Base-by-base conservation (phyloP, 192 early-diverging fungal species). In the Pilaira anomala region DNA sequence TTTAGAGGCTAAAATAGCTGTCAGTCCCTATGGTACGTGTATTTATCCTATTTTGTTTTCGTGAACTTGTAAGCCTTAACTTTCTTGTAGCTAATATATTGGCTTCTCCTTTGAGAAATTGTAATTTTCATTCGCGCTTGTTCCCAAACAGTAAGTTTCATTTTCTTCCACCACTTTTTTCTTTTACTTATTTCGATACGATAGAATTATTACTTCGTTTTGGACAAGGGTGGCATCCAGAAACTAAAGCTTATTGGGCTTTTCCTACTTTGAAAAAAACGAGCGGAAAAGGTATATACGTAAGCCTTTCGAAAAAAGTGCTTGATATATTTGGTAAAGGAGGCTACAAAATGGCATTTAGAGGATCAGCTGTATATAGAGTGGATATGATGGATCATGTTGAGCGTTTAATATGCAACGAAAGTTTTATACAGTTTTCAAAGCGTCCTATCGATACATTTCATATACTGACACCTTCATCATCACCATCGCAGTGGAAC, bases 1-100 rank as follows among this genome's bases (percentile, higher is more conserved):
- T 8, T 19, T 62, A 2, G 59, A 55, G 48, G 51, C 42, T 13
- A 61, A 53, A 62, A 44, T 68, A 36, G 18, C 21, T 3, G 21
- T 19, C 7, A 68, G 60, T 48, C 51, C 66, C 21, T 62, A 68
- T 56, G 66, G 66, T 68, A 62, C 7, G 18, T 29, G 33, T n/a
- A n/a, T n/a, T n/a, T n/a, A n/a, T 7, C 21, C 7, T 24, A 48
- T 57, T 6, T 14, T 49, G 40, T 33, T 24, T 39, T 66, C 33
- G 36, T 25, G 7, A 14, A 16, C 19, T n/a, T 24, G 0, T 28
- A 29, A 16, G 8, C 24, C 28, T 40, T 3, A 46, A 13, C 11
- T 11, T 41, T 16, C 30, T 13, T 49, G 39, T 41, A 67, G 66
- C 66, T 26, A 41, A 16, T 12, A 39, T 61, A 3, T 22, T 68